These are phyloP conservation scores for Sarocladiaceae sp. DNA, from an alignment of 2,329 filamentous ascomycete genomes.

Conservation along the genomic window DNA sequence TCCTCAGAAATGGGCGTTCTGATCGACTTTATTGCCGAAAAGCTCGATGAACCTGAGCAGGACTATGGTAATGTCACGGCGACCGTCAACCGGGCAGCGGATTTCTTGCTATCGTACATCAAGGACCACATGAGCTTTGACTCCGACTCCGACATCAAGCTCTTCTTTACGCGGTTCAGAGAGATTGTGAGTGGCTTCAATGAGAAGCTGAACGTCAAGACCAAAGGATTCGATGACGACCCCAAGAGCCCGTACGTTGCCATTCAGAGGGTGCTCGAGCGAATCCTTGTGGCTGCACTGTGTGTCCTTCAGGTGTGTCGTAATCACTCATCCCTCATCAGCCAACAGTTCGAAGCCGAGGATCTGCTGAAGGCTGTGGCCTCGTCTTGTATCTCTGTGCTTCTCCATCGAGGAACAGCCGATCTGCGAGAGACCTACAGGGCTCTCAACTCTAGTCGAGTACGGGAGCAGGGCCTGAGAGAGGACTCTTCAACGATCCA, in stretches of 20 bases:
- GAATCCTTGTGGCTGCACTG: constrained; percentile 26
- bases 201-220: constrained; percentile 19
- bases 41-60: constrained; percentile 20
- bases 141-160: constrained; percentile 25
- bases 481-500: constrained; percentile 38
- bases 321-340: constrained; percentile 22
- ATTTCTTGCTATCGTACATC: constrained; percentile 44
- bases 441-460: constrained; percentile 36
- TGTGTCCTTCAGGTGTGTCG: constrained; percentile 37
- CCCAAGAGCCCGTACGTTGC: constrained; percentile 11
- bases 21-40: constrained; percentile 52
- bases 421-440: constrained; percentile 32
- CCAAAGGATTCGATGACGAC: too few relatives aligned
- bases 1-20: constrained; percentile 57
- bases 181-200: constrained; percentile 38
- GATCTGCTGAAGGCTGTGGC: constrained; percentile 38
- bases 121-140: constrained; percentile 35
- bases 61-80: constrained; percentile 8
- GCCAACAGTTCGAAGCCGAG: constrained; percentile 40
- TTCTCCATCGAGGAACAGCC: constrained; percentile 35
- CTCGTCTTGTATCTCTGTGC: constrained; percentile 28
- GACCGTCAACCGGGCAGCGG: constrained; percentile 23
- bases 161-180: constrained; percentile 36
- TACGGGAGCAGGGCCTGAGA: constrained; percentile 46
- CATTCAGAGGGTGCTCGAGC: constrained; percentile 21